These are phyloP conservation scores for Posidonia australis DNA, from an alignment of 106 monocot genomes.

Conservation along the genomic window DNA sequence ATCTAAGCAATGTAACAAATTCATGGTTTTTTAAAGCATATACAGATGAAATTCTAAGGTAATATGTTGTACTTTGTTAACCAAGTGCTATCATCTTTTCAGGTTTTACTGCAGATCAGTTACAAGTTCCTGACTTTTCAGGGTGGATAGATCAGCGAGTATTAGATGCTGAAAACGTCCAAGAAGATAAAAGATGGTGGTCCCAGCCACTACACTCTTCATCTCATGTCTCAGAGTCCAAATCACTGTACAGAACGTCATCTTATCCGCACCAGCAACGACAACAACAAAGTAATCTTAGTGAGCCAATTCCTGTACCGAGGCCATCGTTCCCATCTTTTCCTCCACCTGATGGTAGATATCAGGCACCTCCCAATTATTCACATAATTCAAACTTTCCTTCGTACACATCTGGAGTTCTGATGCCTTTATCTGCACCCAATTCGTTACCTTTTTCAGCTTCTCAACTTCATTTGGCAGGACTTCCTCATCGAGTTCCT, in stretches of 20 bases:
- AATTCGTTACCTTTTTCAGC: constrained; percentile 14
- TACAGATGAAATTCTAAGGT: not conserved
- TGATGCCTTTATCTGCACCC: constrained; percentile 11
- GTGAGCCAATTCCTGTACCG: constrained; percentile 26
- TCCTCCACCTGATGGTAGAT: constrained; percentile 12
- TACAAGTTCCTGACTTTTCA: constrained; percentile 35
- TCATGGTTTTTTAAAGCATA: no score
- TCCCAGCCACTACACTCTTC: constrained; percentile 46
- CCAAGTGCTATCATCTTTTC: constrained; percentile 3
- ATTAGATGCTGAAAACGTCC: constrained; percentile 46
- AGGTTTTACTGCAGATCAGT: constrained; percentile 52
- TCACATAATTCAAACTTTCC: constrained; percentile 9
- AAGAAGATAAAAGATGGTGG: constrained; percentile 68
- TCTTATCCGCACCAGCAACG: constrained; percentile 48
- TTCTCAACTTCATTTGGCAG: constrained; percentile 28
- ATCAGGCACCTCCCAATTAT: constrained; percentile 13
- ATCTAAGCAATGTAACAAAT: no score
- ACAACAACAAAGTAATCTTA: constrained; percentile 17
- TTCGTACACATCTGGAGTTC: constrained; percentile 7
- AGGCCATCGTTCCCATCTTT: constrained; percentile 22
- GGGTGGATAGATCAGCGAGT: constrained; percentile 48
- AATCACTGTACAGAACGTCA: constrained; percentile 57
- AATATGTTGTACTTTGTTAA: not conserved
- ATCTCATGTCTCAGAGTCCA: constrained; percentile 33
- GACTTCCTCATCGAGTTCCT: constrained; percentile 16